Evolutionary conservation across 1,139 yeast species (phyloP).

Genomic region (Candida dubliniensis): DNA sequence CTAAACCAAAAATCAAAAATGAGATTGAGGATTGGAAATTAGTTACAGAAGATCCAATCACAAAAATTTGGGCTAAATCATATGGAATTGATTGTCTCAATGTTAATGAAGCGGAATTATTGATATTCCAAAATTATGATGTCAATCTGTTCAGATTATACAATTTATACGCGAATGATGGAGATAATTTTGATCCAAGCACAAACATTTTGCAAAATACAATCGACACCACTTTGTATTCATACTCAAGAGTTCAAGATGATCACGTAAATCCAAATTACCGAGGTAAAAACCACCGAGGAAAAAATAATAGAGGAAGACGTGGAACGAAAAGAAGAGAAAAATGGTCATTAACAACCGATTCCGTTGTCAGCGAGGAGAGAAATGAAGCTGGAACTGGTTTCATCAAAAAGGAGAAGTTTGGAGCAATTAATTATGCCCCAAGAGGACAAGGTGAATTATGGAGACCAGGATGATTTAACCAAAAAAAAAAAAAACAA

Average conservation of each 20-base stretch:
- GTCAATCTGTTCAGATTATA: conserved; percentile 26
- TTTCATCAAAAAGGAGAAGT: conserved; percentile 39
- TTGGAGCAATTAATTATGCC: conserved; percentile 49
- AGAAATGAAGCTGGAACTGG: conserved; percentile 16
- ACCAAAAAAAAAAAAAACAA: too few relatives aligned
- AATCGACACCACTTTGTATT: conserved; percentile 39
- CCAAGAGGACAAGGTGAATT: conserved; percentile 55
- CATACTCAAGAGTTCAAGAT: conserved; percentile 19
- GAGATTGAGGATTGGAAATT: conserved; percentile 45
- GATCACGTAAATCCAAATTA: conserved; percentile 7
- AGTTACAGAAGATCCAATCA: conserved; percentile 54
- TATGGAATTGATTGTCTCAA: conserved; percentile 53
- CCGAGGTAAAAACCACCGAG: conserved; percentile 7
- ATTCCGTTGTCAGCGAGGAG: conserved; percentile 21
- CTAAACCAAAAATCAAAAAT: conserved; percentile 6
- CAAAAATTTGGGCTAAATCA: conserved; percentile 55
- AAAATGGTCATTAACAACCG: conserved; percentile 9
- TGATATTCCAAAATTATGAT: conserved; percentile 40
- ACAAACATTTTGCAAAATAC: conserved; percentile 36
- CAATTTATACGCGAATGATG: conserved; percentile 31
- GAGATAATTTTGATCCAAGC: conserved; percentile 23
- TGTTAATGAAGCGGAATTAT: conserved; percentile 53
- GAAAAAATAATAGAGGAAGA: conserved; percentile 1
- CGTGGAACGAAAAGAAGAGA: neutral
- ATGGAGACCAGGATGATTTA: conserved; percentile 42